Base-by-base conservation (phyloP, 2,329 filamentous ascomycete genomes). In the Xylariaceae sp. region DNA sequence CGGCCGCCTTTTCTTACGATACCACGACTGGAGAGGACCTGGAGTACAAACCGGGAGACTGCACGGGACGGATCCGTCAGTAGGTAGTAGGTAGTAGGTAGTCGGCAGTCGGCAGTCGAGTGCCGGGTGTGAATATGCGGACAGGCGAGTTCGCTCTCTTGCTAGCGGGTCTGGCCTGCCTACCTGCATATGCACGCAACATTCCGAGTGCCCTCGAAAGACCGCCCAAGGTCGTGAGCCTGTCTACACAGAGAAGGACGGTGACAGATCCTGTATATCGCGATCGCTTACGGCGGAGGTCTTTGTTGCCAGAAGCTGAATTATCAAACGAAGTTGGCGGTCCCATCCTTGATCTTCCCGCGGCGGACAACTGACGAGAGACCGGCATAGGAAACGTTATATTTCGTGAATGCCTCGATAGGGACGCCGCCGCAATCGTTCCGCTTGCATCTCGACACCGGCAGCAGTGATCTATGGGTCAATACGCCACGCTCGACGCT, bases 401-500 rank as follows among this genome's bases (percentile, higher is more conserved):
- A 84, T 58, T 79, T 75, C 50, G 67, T 79, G 50, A 83, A 83
- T 56, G 71, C 67, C 33, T 71, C 76, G 5, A 49, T 84, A 33
- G 81, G 81, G 34, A 83, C 78, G 2, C 81, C 81, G 9, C 54
- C 71, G 8, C 77, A 81, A 54, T 49, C 59, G 1, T 50, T 84
- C 30, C 68, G 70, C 13, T 64, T 83, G 44, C 76, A 81, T 50
- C 57, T 85, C 37, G 81, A 85, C 59, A 85, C 81, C 5, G 81
- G 81, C 34, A 83, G 78, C 61, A 82, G 77, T 50, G 81, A 85
- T 54, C 63, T 83, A 15, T 83, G 80, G 79, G 74, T 83, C 6
- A 92, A 94, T 55, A 74, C 78, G 2, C 65, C 70, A 3, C 61
- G 60, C 34, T 89, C 85, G 1, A 41, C 53, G 1, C 61, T 85